A percentile compares a stretch with the other conserved stretches of the same genome.
Evolutionary conservation across 179 eudicot genomes (phyloP).

Genomic region (Actinidia polygama): DNA sequence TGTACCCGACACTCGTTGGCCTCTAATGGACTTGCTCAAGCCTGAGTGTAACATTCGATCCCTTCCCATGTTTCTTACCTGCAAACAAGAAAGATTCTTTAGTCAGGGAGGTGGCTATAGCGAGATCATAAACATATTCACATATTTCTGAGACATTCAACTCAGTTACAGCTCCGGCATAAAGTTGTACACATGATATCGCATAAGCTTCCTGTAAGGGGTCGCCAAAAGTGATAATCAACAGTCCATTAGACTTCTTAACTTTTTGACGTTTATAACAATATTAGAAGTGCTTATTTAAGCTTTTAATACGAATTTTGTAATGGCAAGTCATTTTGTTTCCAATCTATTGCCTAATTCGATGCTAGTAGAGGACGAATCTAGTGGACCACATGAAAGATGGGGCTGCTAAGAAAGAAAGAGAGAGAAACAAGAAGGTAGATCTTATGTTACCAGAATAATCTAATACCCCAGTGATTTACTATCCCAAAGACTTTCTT

Average conservation of each 20-base stretch:
- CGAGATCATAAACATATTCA: not conserved
- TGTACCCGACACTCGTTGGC: not conserved
- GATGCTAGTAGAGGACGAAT: not conserved
- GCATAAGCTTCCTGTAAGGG: not conserved
- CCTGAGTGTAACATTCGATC: not conserved
- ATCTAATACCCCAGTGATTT: no score
- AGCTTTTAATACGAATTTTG: not conserved
- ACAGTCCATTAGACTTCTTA: not conserved
- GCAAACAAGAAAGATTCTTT: not conserved
- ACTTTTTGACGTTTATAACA: not conserved
- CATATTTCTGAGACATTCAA: no score
- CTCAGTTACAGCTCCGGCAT: no score
- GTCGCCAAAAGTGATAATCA: not conserved
- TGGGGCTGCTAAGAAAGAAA: conserved; percentile 1
- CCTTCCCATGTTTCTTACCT: conserved; percentile 24
- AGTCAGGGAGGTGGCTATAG: not conserved
- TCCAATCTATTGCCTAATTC: not conserved
- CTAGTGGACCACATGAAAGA: not conserved
- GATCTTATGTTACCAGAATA: no score
- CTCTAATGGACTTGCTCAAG: not conserved
- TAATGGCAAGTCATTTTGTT: not conserved
- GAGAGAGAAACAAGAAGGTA: not conserved
- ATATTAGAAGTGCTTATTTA: not conserved
- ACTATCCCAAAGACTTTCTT: no score
- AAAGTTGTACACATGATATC: not conserved